phyloP scores from a whole-genome alignment of 2,329 filamentous ascomycete genomes.

The Colletotrichum kahawae region DNA sequence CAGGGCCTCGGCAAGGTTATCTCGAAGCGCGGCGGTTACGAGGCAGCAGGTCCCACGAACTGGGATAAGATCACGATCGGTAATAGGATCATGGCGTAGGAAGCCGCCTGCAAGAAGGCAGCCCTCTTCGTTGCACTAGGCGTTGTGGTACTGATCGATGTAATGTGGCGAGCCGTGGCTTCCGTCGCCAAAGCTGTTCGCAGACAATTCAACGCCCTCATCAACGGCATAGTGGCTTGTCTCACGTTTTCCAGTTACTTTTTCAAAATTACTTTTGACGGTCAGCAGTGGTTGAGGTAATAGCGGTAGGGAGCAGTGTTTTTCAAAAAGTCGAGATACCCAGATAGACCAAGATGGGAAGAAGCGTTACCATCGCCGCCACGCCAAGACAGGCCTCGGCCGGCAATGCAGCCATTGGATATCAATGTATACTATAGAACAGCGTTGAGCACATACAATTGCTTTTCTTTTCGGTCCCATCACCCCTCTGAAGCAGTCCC shows the following conservation, averaged over 20 bases:
- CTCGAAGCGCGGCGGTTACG: constrained; percentile 76
- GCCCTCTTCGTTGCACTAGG: neutral
- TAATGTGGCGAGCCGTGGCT: neutral
- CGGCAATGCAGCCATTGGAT: constrained; percentile 12
- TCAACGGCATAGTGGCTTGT: neutral
- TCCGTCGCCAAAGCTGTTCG: neutral
- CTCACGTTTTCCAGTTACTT: neutral
- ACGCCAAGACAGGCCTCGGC: neutral
- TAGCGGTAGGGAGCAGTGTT: neutral
- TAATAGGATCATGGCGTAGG: constrained; percentile 29
- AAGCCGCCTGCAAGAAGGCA: neutral
- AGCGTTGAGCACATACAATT: constrained; percentile 8
- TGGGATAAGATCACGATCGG: constrained; percentile 50
- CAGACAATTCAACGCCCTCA: neutral
- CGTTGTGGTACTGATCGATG: neutral
- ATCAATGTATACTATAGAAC: constrained; percentile 18
- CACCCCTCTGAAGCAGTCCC: neutral
- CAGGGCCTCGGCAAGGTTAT: constrained; percentile 83
- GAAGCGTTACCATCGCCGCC: neutral
- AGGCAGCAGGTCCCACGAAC: constrained; percentile 59
- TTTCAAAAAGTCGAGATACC: constrained; percentile 20
- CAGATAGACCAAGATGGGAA: constrained; percentile 17
- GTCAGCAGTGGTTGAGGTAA: neutral
- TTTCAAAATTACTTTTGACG: neutral
- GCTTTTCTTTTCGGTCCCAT: neutral